Base-by-base conservation (phyloP, 169 alveolate genomes). In the Plasmodium inui region DNA sequence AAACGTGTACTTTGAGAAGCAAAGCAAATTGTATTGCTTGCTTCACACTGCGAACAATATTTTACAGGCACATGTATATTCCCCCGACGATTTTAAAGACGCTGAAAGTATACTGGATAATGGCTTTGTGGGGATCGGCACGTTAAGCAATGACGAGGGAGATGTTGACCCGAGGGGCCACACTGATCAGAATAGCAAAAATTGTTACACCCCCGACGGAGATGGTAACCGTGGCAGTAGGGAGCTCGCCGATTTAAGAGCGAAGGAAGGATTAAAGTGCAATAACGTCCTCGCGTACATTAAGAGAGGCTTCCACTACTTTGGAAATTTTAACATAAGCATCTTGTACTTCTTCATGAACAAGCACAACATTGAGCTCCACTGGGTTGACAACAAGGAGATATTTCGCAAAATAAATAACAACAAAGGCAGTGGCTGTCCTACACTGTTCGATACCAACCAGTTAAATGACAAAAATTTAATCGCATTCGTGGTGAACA, bases 21-120 rank as follows among this genome's bases (percentile, higher is more conserved):
- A 89, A 32, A 78, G 91, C 50, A 89, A 80, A 44, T 71, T 89
- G 17, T 89, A 79, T 80, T 89, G 94, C 78, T 70, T 89, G 72
- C 84, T 89, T 26, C 94, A 89, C 73, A 89, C 94, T 17, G 76
- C 83, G 50, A 89, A 89, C 74, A 89, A 89, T 80, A 89, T 89
- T 19, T 89, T 89, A 82, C 94, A 89, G 71, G 94, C 84, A 14
- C 94, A 89, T 44, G 76, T 89, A 67, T 89, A 80, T 67, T 57
- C 90, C 6, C 83, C 90, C 32, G 28, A 89, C 26, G 94, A 89
- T 70, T 89, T 89, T 89, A 79, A 41, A 70, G 78, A 80, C 44
- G 70, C 22, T 39, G 94, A 89, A 73, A 41, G 73, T 32, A 89
- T 41, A 12, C 32, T 89, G 5, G 74, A 80, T 57, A 44, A 41